phyloP scores from a whole-genome alignment of 805 yeast genomes.

The Pichia manshurica region DNA sequence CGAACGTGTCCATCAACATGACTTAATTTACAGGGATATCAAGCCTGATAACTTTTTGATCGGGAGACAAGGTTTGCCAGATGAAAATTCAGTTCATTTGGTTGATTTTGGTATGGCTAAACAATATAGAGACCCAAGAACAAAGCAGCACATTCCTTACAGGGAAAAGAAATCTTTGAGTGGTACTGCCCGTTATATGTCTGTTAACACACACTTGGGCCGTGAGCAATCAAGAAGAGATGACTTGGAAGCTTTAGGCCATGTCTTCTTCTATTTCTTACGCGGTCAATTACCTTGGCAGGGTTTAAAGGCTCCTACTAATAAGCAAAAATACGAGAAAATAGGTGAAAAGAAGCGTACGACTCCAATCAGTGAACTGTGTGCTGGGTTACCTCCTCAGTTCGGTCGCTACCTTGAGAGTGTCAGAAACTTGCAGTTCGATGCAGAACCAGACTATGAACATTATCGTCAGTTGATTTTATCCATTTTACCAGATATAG shows the following conservation, averaged over 20 bases:
- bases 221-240: slow-evolving; percentile 96
- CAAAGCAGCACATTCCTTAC: slow-evolving; percentile 93
- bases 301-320: slow-evolving; percentile 96
- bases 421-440: slow-evolving; percentile 85
- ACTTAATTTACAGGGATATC: slow-evolving; percentile 91
- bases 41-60: slow-evolving; percentile 96
- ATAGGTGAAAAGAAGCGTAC: slow-evolving; percentile 94
- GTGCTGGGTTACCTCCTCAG: slow-evolving; percentile 86
- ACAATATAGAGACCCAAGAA: slow-evolving; percentile 93
- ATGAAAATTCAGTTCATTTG: slow-evolving; percentile 79
- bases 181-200: slow-evolving; percentile 99
- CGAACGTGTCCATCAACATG: slow-evolving; percentile 81
- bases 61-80: slow-evolving; percentile 80
- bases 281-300: slow-evolving; percentile 98
- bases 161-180: slow-evolving; percentile 92
- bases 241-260: slow-evolving; percentile 94
- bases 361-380: slow-evolving; percentile 78
- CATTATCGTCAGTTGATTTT: slow-evolving; percentile 73
- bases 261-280: slow-evolving; percentile 90
- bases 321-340: slow-evolving; percentile 94
- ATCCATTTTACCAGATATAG: slow-evolving; percentile 67
- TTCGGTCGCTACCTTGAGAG: slow-evolving; percentile 86
- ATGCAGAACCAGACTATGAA: slow-evolving; percentile 91
- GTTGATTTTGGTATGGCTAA: slow-evolving; percentile 99
- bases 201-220: slow-evolving; percentile 94